Percentiles rank a stretch among this genome's conserved stretches.
Evolutionary conservation across 306 rosid species (phyloP).

Genomic region (Notholithocarpus densiflorus): DNA sequence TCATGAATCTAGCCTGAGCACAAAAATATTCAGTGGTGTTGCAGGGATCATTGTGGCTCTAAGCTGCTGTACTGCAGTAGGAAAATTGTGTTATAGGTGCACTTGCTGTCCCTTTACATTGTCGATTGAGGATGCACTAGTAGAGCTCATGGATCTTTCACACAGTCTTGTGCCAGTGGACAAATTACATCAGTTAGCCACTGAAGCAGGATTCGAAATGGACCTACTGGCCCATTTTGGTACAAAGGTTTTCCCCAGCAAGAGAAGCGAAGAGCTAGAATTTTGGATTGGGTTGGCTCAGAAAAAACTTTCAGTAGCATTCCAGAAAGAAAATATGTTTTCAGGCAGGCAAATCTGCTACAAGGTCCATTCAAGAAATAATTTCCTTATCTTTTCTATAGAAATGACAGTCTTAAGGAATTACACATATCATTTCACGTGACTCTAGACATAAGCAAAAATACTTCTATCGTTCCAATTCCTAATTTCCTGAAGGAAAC

Average conservation of each 20-base stretch:
- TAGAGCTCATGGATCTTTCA: slow-evolving; percentile 61
- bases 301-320: slow-evolving; percentile 51
- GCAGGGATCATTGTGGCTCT: slow-evolving; percentile 73
- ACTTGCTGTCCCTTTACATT: slow-evolving; percentile 21
- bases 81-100: slow-evolving; percentile 39
- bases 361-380: slow-evolving; percentile 41
- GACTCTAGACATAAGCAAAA: neutral
- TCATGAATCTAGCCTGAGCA: slow-evolving; percentile 37
- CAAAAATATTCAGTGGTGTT: slow-evolving; percentile 58
- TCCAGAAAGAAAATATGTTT: slow-evolving; percentile 31
- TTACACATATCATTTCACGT: neutral
- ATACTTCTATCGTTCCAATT: neutral
- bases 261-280: slow-evolving; percentile 57
- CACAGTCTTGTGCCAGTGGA: slow-evolving; percentile 53
- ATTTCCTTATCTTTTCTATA: neutral
- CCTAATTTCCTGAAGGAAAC: neutral
- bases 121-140: slow-evolving; percentile 38
- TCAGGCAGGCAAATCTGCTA: slow-evolving; percentile 32
- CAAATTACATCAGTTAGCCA: slow-evolving; percentile 57
- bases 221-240: slow-evolving; percentile 63
- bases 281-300: slow-evolving; percentile 75
- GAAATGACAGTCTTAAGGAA: slow-evolving; percentile 1
- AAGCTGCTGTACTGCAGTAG: slow-evolving; percentile 69
- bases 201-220: slow-evolving; percentile 60
- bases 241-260: slow-evolving; percentile 46